These are phyloP conservation scores for Pulicaria dysenterica DNA, from an alignment of 129 eudicot genomes.

Conservation along the genomic window DNA sequence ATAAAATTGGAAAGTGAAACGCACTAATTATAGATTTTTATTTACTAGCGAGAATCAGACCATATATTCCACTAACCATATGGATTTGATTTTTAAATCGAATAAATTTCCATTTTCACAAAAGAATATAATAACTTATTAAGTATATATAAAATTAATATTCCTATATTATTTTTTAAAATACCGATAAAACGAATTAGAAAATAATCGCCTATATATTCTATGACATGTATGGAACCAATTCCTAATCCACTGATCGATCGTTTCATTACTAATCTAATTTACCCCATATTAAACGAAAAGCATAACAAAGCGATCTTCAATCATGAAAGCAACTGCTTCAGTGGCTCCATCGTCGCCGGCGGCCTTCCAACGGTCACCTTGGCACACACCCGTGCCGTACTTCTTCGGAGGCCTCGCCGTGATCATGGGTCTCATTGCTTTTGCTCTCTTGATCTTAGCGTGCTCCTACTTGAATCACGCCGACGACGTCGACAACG, in stretches of 20 bases:
- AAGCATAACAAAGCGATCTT: neutral
- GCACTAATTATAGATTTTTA: constrained; percentile 7
- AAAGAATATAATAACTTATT: neutral
- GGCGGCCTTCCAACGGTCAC: constrained; percentile 35
- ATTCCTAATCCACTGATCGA: constrained; percentile 8
- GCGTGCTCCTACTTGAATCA: constrained; percentile 74
- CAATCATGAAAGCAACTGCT: constrained; percentile 19
- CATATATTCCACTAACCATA: constrained; percentile 32
- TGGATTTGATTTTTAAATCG: constrained; percentile 20
- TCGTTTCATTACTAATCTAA: neutral
- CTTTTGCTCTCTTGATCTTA: constrained; percentile 62
- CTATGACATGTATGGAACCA: constrained; percentile 20
- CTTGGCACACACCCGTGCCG: constrained; percentile 81
- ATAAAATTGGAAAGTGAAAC: neutral
- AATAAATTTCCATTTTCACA: neutral
- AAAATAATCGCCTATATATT: constrained; percentile 28
- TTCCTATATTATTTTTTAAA: neutral
- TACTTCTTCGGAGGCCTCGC: constrained; percentile 82
- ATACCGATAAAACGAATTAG: neutral
- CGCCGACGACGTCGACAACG: constrained; percentile 43
- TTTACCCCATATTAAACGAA: neutral
- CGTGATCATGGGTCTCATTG: constrained; percentile 68
- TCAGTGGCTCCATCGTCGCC: constrained; percentile 26
- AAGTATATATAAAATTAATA: neutral
- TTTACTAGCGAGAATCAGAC: constrained; percentile 24